Evolutionary conservation across 2,329 filamentous ascomycete genomes (phyloP), one percentile per base, ranked within the genome.

Genomic region (Aureobasidium sp.): DNA sequence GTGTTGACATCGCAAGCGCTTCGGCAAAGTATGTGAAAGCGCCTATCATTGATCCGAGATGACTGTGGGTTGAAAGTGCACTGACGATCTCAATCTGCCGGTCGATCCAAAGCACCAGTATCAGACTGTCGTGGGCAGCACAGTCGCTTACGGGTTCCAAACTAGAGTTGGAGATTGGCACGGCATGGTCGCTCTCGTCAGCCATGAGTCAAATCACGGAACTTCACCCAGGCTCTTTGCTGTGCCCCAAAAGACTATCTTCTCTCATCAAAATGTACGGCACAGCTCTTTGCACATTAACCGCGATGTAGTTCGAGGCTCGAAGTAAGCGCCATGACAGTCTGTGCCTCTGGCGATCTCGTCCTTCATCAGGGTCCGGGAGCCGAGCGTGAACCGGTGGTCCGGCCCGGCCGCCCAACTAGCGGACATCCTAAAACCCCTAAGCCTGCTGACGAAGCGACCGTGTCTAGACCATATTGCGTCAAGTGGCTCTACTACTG

Each of bases 311-410:
- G 53, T 36, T 36, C 53, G n/a, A 31, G 10, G 36, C 36, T 56
- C 40, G 40, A 33, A 13, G 36, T 42, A 9, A 56, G 53, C 53
- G 53, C 20, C 42, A 56, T 56, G 36, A n/a, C 53, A 18, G 36
- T 56, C 53, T 56, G 36, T 56, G 36, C 53, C 31, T 56, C 38
- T 15, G 53, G 3, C 53, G n/a, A 56, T 56, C 53, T 33, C 20
- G 3, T 2, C 18, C 33, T 8, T 25, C n/a, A 40, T 56, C 33
- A 43, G 38, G 53, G 53, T 42, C 38, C 10, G 53, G 27, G 36
- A 56, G 53, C 53, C 53, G 53, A 56, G 53, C 53, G 36, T 27
- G 53, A 42, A 56, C 53, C 53, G n/a, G 53, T 56, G 53, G 53
- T 56, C 53, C 20, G 36, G 53, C 33, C 53, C 53, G 20, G 25